phyloP scores from a whole-genome alignment of 2,329 filamentous ascomycete genomes.

The Colletotrichum tabaci region DNA sequence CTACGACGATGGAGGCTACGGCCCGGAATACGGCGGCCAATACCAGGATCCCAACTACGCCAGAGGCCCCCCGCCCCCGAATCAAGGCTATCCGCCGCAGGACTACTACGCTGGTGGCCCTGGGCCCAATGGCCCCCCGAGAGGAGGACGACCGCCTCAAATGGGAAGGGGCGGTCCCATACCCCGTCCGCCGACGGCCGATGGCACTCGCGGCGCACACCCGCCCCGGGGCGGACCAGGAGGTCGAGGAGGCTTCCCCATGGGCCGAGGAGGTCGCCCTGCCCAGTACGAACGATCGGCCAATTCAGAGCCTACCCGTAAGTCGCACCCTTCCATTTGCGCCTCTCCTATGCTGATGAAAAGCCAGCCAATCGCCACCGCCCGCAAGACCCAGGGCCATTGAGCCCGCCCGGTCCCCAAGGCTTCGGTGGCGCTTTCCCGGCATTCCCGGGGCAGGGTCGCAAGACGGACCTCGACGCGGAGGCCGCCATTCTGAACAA shows the following conservation, averaged over 20 bases:
- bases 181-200: conserved; percentile 57
- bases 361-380: conserved; percentile 49
- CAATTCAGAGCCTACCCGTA: conserved; percentile 60
- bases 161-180: conserved; percentile 63
- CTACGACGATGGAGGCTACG: conserved; percentile 58
- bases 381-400: conserved; percentile 51
- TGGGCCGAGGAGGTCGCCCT: conserved; percentile 57
- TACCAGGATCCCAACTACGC: conserved; percentile 63
- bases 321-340: conserved; percentile 43
- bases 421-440: conserved; percentile 55
- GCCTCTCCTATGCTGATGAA: conserved; percentile 22
- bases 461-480: conserved; percentile 57
- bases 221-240: conserved; percentile 54
- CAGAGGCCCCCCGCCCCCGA: conserved; percentile 56
- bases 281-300: conserved; percentile 56
- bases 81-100: conserved; percentile 57
- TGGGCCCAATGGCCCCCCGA: conserved; percentile 54
- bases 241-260: conserved; percentile 52
- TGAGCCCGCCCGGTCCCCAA: conserved; percentile 49
- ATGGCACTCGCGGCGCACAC: conserved; percentile 55
- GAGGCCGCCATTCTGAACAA: conserved; percentile 58
- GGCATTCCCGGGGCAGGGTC: conserved; percentile 58
- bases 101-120: conserved; percentile 61
- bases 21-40: conserved; percentile 57
- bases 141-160: conserved; percentile 59